Evolutionary conservation across 2,329 filamentous ascomycete species (phyloP).

Genomic region (Akanthomyces uredinophilus): DNA sequence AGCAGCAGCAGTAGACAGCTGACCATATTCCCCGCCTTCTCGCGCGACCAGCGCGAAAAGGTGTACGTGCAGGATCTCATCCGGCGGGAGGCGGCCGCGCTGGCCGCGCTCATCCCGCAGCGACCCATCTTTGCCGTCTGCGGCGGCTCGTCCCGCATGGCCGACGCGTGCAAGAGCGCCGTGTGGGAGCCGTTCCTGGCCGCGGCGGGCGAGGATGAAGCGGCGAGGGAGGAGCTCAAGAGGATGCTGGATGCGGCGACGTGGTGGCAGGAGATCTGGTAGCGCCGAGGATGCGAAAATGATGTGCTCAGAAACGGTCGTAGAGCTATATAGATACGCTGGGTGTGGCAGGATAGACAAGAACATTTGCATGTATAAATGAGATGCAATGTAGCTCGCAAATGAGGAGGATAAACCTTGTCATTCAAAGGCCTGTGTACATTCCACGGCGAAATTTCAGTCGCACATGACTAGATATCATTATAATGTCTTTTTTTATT

Average conservation of each 20-base stretch:
- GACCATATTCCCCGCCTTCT: constrained; percentile 41
- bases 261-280: constrained; percentile 60
- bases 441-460: no score
- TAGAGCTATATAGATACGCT: no score
- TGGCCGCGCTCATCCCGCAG: constrained; percentile 31
- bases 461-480: no score
- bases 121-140: constrained; percentile 48
- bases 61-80: constrained; percentile 54
- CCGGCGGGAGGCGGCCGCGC: constrained; percentile 33
- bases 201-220: constrained; percentile 25
- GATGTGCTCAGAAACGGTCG: background rate
- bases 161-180: constrained; percentile 47
- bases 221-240: constrained; percentile 35
- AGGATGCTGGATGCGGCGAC: constrained; percentile 30
- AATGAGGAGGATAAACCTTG: no score
- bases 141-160: constrained; percentile 55
- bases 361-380: background rate
- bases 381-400: background rate
- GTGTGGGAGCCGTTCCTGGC: constrained; percentile 44
- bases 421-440: no score
- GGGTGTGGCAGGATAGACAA: no score
- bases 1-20: constrained; percentile 18
- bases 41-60: constrained; percentile 43
- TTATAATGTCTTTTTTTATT: no score
- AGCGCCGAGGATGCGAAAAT: background rate